Evolutionary conservation across 2,329 filamentous ascomycete genomes (phyloP).

Genomic region (Iodosphaeria phyllophila): DNA sequence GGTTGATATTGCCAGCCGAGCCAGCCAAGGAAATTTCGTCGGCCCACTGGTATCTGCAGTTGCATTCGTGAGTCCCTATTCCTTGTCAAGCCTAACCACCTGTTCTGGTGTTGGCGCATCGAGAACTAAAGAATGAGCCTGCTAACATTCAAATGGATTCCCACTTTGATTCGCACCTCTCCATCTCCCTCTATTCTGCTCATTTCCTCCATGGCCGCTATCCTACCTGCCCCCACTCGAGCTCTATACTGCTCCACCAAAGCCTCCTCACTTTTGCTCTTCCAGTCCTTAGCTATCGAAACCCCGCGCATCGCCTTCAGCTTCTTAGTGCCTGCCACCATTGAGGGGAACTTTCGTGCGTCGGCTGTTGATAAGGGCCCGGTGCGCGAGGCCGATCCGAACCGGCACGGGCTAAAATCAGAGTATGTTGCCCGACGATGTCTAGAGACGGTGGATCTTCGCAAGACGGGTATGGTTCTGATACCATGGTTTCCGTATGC

Average conservation of each 20-base stretch:
- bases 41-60: conserved; percentile 12
- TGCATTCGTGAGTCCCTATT: conserved; percentile 7
- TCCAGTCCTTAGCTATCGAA: conserved; percentile 15
- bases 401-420: conserved; percentile 13
- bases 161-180: conserved; percentile 13
- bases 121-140: not conserved
- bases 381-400: conserved; percentile 8
- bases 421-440: conserved; percentile 13
- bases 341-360: conserved; percentile 15
- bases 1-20: conserved; percentile 7
- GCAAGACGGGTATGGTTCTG: conserved; percentile 10
- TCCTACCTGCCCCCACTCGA: conserved; percentile 15
- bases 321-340: conserved; percentile 13
- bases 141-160: conserved; percentile 5
- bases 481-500: conserved; percentile 13
- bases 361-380: conserved; percentile 13
- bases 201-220: conserved; percentile 11
- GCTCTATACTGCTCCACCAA: conserved; percentile 16
- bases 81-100: not conserved
- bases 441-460: conserved; percentile 10
- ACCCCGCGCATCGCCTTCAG: conserved; percentile 13
- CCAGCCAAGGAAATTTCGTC: conserved; percentile 12
- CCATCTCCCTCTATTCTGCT: conserved; percentile 10
- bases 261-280: conserved; percentile 14
- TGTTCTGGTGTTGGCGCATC: not conserved